Evolutionary conservation across 2,329 filamentous ascomycete genomes (phyloP).

Genomic region (Hirsutella thompsonii): DNA sequence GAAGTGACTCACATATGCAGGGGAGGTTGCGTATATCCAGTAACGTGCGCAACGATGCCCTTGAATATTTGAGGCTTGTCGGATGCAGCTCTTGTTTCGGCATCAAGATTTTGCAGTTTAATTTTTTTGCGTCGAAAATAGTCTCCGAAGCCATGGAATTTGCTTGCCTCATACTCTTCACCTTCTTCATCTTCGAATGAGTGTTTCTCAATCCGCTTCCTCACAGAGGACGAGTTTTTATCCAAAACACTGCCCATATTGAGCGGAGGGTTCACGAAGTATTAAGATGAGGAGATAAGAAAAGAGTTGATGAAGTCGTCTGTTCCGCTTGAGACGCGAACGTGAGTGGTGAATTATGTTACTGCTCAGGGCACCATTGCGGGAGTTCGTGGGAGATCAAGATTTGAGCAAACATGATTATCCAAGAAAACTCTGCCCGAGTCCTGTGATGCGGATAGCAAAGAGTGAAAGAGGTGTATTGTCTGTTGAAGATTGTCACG

Average conservation of each 20-base stretch:
- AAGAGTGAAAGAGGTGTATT: no score
- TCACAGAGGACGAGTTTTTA: conserved; percentile 48
- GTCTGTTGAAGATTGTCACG: no score
- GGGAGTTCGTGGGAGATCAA: no score
- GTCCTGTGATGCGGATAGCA: no score
- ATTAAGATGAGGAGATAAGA: background rate
- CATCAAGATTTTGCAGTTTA: conserved; percentile 91
- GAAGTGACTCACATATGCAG: conserved; percentile 50
- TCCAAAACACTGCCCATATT: conserved; percentile 49
- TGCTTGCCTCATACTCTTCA: conserved; percentile 80
- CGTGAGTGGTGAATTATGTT: no score
- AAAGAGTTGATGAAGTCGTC: background rate
- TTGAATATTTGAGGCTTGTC: conserved; percentile 80
- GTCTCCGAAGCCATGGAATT: conserved; percentile 79
- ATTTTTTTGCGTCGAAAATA: conserved; percentile 95
- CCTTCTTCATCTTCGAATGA: conserved; percentile 70
- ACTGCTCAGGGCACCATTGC: no score
- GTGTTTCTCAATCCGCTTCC: conserved; percentile 51
- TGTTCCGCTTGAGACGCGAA: background rate
- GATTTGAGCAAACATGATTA: no score
- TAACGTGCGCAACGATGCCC: conserved; percentile 81
- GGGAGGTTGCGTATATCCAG: conserved; percentile 91
- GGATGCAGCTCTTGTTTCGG: conserved; percentile 55
- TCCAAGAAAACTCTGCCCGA: no score
- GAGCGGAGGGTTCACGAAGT: background rate